Evolutionary conservation across 2,329 filamentous ascomycete genomes (phyloP).

Genomic region (Aureobasidium sp.): DNA sequence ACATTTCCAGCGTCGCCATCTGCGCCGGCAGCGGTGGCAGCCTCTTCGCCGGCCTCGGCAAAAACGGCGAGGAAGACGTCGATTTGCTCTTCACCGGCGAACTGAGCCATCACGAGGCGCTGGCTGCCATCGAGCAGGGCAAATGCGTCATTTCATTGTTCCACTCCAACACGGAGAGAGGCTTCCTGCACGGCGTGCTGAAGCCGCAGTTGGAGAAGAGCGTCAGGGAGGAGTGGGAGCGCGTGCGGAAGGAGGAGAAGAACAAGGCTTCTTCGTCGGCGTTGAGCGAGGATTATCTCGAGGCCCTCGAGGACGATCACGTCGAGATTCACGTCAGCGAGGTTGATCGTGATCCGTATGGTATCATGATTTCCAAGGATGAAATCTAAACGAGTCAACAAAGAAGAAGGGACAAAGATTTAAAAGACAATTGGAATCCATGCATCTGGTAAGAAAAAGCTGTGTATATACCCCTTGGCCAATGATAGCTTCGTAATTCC

Average conservation of each 20-base stretch:
- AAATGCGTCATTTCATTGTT: conserved; percentile 77
- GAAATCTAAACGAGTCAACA: conserved; percentile 18
- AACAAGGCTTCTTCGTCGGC: conserved; percentile 21
- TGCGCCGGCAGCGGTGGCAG: conserved; percentile 83
- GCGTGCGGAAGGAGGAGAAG: conserved; percentile 35
- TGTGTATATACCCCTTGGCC: background rate
- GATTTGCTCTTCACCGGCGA: conserved; percentile 88
- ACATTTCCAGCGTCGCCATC: conserved; percentile 65
- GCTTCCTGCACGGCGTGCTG: conserved; percentile 67
- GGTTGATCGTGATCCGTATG: conserved; percentile 79
- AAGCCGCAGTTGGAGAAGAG: conserved; percentile 52
- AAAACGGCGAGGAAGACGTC: conserved; percentile 43
- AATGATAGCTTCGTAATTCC: too few species aligned
- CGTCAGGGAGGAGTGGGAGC: conserved; percentile 49
- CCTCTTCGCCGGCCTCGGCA: conserved; percentile 54
- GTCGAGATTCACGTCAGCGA: conserved; percentile 66
- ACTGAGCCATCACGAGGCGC: conserved; percentile 83
- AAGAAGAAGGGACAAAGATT: background rate
- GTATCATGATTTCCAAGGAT: conserved; percentile 49
- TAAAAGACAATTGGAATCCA: background rate
- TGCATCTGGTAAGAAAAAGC: background rate
- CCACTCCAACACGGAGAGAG: conserved; percentile 87
- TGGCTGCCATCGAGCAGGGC: conserved; percentile 76
- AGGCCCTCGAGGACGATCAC: conserved; percentile 43
- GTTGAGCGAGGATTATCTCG: conserved; percentile 31